Evolutionary conservation across 2,329 filamentous ascomycete species (phyloP).

Genomic region (Biscogniauxia mediterranea): DNA sequence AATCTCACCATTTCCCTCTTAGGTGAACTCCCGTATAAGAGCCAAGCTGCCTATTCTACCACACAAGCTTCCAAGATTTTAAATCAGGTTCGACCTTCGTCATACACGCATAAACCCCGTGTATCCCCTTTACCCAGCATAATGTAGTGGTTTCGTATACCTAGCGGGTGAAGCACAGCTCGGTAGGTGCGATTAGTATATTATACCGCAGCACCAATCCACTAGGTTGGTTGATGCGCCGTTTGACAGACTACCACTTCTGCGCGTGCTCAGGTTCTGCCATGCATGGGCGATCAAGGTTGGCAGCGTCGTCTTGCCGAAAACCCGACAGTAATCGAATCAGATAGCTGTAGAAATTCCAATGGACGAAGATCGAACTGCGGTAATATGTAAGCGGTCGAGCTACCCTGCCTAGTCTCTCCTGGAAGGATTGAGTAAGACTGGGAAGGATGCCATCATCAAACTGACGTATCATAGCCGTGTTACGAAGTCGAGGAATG

Average conservation of each 20-base stretch:
- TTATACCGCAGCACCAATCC: not conserved
- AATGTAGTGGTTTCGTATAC: not conserved
- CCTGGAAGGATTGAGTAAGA: not conserved
- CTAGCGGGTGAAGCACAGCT: not conserved
- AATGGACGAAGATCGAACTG: not conserved
- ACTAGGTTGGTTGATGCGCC: not conserved
- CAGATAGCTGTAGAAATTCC: not conserved
- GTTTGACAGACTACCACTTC: not conserved
- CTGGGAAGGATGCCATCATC: not conserved
- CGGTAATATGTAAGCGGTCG: not conserved
- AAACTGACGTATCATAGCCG: not conserved
- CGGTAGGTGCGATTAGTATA: not conserved
- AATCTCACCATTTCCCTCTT: not conserved
- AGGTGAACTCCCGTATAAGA: not conserved
- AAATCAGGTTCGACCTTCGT: not conserved
- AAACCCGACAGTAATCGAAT: too few relatives aligned
- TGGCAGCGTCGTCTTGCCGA: too few relatives aligned
- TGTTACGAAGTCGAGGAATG: not conserved
- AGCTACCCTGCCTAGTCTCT: not conserved
- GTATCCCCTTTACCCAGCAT: not conserved
- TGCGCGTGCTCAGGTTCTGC: too few relatives aligned
- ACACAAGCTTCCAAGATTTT: not conserved
- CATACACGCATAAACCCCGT: not conserved
- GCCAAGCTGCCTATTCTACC: not conserved
- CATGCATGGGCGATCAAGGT: too few relatives aligned